Evolutionary conservation across 495 filamentous ascomycete species (phyloP).

Genomic region (Aspergillus egyptiacus): DNA sequence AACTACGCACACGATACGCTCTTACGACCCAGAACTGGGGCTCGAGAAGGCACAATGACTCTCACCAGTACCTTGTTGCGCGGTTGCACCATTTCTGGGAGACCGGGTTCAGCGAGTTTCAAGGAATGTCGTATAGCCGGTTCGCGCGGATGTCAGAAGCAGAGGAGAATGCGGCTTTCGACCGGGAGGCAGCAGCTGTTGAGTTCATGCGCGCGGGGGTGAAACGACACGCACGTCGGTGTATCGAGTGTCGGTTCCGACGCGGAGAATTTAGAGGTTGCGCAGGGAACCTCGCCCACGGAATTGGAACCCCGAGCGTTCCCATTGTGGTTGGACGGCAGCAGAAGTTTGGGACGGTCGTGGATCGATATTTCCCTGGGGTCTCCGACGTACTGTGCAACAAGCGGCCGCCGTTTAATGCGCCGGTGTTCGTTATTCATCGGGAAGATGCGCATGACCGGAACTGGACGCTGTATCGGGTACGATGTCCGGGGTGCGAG

Average conservation of each 20-base stretch:
- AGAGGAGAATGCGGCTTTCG: background rate
- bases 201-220: background rate
- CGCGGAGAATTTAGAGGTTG: background rate
- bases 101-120: background rate
- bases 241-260: background rate
- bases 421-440: background rate
- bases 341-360: background rate
- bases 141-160: background rate
- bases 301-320: background rate
- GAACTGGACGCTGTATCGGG: background rate
- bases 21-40: background rate
- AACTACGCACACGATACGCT: background rate
- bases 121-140: background rate
- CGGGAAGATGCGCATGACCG: background rate
- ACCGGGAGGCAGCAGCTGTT: background rate
- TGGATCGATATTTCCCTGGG: constrained; percentile 1
- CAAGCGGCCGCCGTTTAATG: background rate
- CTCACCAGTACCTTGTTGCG: background rate
- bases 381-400: background rate
- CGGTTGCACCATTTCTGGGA: background rate
- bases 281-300: background rate
- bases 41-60: background rate
- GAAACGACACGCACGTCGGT: background rate
- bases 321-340: background rate
- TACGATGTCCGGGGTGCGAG: background rate